These are phyloP conservation scores for Spergularia marina DNA, from an alignment of 148 eudicot species.

Conservation along the genomic window DNA sequence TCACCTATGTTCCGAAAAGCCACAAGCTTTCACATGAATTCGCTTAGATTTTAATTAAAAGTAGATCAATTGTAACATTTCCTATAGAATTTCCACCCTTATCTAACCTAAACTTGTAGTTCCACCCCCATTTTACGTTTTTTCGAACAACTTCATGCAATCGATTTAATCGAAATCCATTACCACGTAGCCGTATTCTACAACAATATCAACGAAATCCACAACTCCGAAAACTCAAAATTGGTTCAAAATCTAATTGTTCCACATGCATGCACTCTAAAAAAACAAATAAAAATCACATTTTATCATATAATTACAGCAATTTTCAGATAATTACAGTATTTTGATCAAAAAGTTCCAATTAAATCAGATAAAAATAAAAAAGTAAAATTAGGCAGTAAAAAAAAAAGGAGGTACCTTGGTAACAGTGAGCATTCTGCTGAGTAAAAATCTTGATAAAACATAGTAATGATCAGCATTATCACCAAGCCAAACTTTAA, in stretches of 20 bases:
- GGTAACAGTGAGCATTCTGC: constrained; percentile 96
- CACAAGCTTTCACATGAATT: too few species aligned
- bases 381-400: neutral
- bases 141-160: constrained; percentile 1
- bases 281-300: neutral
- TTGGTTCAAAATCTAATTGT: neutral
- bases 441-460: constrained; percentile 87
- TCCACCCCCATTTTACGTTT: too few species aligned
- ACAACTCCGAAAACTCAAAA: neutral
- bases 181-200: neutral
- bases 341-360: neutral
- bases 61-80: too few species aligned
- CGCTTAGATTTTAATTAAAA: too few species aligned
- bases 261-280: constrained; percentile 1
- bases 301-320: too few species aligned
- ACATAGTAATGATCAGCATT: constrained; percentile 99
- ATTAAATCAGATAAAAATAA: neutral
- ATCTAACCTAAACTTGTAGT: too few species aligned
- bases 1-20: too few species aligned
- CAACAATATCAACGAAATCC: neutral
- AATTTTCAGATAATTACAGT: neutral
- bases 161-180: neutral
- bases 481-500: constrained; percentile 96
- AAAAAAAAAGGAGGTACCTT: constrained; percentile 42
- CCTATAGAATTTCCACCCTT: too few species aligned